Evolutionary conservation across 2,329 filamentous ascomycete species (phyloP), one percentile per base, ranked within the genome.

Genomic region (Penicillium sp.): DNA sequence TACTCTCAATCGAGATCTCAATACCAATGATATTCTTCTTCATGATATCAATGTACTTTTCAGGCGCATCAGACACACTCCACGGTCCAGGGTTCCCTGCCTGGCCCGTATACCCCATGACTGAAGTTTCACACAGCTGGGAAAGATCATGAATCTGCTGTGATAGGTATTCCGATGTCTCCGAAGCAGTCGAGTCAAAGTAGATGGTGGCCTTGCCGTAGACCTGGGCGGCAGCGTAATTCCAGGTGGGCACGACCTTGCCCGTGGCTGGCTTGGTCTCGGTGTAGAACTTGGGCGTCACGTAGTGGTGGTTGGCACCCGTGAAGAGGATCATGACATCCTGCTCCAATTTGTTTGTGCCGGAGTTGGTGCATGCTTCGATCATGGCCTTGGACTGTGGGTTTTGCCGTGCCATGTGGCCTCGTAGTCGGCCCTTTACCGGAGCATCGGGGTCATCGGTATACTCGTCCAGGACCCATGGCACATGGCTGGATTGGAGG

Each of bases 181-280:
- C 53, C 68, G 75, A 0, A 71, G 62, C 10, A 89, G 71, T 57
- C 83, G 80, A 67, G 59, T 88, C 83, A 59, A 75, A 82, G 63
- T 81, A 84, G 7, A 89, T 73, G 0, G 64, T 83, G 1, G 83
- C 83, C 1, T 73, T 79, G 1, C 88, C 88, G 64, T 90, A 89
- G 0, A 79, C 85, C 72, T 90, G 86, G 0, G 80, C 86, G 0
- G 87, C 86, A 0, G 84, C 79, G 66, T 89, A 90, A 72, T 90
- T 86, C 88, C 87, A 90, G 0, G 87, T 90, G 1, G 86, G 86
- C 5, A 88, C 87, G 0, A 89, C 87, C 66, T 89, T 90, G 25
- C 82, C 73, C 0, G 83, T 87, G 0, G 67, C 69, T 0, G 87
- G 88, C 69, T 90, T 90, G 0, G 87, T 90, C 63, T 86, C 81